Conservation (phyloP, 768 basidiomycete species). For the Cystobasidiopsis lactophilus region DNA sequence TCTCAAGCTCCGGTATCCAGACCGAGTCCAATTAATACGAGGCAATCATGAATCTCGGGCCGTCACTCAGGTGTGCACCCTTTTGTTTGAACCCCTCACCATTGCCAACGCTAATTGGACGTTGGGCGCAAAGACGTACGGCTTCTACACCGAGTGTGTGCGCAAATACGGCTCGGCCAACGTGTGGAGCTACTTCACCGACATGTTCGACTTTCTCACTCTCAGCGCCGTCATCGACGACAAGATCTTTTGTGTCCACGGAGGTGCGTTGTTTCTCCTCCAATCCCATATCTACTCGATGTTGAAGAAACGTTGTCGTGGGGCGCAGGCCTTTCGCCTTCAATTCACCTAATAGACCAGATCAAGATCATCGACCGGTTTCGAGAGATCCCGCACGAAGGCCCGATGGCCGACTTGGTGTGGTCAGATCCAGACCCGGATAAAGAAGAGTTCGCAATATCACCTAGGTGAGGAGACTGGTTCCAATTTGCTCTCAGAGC, state of each 20-base stretch:
- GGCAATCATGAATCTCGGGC: constrained; percentile 97
- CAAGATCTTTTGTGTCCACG: constrained; percentile 96
- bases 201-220: constrained; percentile 99
- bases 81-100: neutral
- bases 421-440: constrained; percentile 99
- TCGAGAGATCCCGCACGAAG: constrained; percentile 97
- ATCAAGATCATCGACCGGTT: constrained; percentile 98
- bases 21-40: constrained; percentile 83
- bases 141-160: constrained; percentile 95
- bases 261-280: constrained; percentile 36
- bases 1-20: constrained; percentile 87
- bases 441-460: constrained; percentile 98
- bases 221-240: constrained; percentile 96
- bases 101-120: neutral
- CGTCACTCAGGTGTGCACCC: constrained; percentile 67
- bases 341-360: constrained; percentile 97
- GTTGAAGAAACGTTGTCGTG: neutral
- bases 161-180: constrained; percentile 87
- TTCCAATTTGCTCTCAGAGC: neutral
- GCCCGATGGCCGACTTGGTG: constrained; percentile 97
- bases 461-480: constrained; percentile 48
- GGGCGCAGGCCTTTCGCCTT: constrained; percentile 65
- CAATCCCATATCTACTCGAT: no score
- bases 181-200: constrained; percentile 98
- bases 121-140: constrained; percentile 52